A percentile compares a stretch with the other conserved stretches of the same genome.
phyloP scores from a whole-genome alignment of 164 flowering plant genomes.

The Umbilicus rupestris region DNA sequence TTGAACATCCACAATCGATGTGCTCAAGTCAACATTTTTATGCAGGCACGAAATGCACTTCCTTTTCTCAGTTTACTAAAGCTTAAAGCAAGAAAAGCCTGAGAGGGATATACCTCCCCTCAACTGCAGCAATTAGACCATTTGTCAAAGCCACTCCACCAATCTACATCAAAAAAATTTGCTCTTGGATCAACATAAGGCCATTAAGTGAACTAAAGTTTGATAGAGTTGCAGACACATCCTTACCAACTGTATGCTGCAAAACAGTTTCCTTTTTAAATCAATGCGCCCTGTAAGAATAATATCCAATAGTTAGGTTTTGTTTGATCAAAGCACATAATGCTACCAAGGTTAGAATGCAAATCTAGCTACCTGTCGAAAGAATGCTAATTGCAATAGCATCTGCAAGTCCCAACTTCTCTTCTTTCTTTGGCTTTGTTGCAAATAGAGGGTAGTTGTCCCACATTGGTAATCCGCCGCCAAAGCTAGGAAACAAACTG shows the following conservation, averaged over 20 bases:
- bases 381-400: slow-evolving; percentile 91
- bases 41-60: not conserved
- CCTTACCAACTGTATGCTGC: slow-evolving; percentile 94
- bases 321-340: not conserved
- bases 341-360: slow-evolving; percentile 4
- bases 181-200: slow-evolving; percentile 12
- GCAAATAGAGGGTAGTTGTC: slow-evolving; percentile 60
- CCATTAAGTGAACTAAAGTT: not conserved
- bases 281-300: slow-evolving; percentile 77
- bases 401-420: slow-evolving; percentile 91
- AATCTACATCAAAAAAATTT: slow-evolving; percentile 33
- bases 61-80: not conserved
- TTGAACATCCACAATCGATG: too few species aligned
- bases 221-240: slow-evolving; percentile 9
- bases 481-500: slow-evolving; percentile 41
- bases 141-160: slow-evolving; percentile 87
- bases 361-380: slow-evolving; percentile 49
- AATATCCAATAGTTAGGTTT: slow-evolving; percentile 5
- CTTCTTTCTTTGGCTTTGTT: slow-evolving; percentile 63
- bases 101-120: slow-evolving; percentile 64
- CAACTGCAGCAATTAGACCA: slow-evolving; percentile 83
- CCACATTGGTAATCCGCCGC: slow-evolving; percentile 68
- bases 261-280: slow-evolving; percentile 83
- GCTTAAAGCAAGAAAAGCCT: slow-evolving; percentile 2
- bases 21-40: not conserved